These are phyloP conservation scores for Zymoseptoria pseudotritici DNA, from an alignment of 2,329 filamentous ascomycete genomes.

Conservation along the genomic window DNA sequence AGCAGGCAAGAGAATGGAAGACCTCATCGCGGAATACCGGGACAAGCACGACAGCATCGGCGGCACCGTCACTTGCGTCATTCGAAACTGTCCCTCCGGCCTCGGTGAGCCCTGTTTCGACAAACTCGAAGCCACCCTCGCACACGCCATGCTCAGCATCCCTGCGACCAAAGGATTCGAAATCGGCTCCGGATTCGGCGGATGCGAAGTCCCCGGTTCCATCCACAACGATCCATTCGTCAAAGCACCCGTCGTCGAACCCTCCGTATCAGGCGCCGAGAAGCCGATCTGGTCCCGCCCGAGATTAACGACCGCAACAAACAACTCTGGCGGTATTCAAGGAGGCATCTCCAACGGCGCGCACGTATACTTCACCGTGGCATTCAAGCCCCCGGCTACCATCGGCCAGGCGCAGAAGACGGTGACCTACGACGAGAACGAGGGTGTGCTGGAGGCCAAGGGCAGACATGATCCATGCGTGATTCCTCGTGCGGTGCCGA, in stretches of 20 bases:
- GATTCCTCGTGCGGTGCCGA: constrained; percentile 75
- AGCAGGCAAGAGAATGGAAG: constrained; percentile 64
- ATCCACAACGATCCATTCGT: constrained; percentile 87
- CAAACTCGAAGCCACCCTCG: constrained; percentile 86
- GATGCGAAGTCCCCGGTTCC: constrained; percentile 79
- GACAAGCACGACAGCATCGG: constrained; percentile 83
- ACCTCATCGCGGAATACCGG: constrained; percentile 67
- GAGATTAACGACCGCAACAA: constrained; percentile 76
- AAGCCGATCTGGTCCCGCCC: constrained; percentile 40
- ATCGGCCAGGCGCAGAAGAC: constrained; percentile 86
- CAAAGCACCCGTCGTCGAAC: constrained; percentile 45
- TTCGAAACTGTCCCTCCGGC: constrained; percentile 75
- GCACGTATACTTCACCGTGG: constrained; percentile 88
- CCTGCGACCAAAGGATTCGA: constrained; percentile 95
- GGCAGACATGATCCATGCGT: constrained; percentile 92
- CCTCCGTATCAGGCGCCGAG: constrained; percentile 31
- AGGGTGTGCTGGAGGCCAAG: constrained; percentile 80
- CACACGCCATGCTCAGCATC: constrained; percentile 90
- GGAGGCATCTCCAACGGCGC: constrained; percentile 92
- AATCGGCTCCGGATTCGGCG: constrained; percentile 85
- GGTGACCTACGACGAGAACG: constrained; percentile 65
- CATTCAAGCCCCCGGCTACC: constrained; percentile 91
- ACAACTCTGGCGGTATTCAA: constrained; percentile 91
- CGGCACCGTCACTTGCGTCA: constrained; percentile 89
- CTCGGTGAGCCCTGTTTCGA: constrained; percentile 93